These are phyloP conservation scores for Pestalotiopsis sp. DNA, from an alignment of 2,329 filamentous ascomycete genomes.

Conservation along the genomic window DNA sequence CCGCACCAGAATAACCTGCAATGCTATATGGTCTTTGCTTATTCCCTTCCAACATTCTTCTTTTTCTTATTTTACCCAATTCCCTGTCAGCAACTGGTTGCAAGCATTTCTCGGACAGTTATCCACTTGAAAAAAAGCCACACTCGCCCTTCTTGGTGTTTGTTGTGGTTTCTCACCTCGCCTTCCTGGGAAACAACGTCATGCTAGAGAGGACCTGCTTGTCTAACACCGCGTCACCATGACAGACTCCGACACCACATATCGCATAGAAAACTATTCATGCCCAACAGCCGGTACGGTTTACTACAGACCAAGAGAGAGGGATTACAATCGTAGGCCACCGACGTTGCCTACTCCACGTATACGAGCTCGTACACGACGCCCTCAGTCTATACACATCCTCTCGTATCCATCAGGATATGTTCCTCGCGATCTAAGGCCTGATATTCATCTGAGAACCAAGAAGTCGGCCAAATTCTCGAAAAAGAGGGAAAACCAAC, in stretches of 20 bases:
- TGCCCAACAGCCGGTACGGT: slow-evolving; percentile 27
- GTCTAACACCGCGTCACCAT: slow-evolving; percentile 30
- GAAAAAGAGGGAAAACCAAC: slow-evolving; percentile 23
- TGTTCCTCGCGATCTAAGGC: slow-evolving; percentile 47
- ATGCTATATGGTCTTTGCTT: not conserved
- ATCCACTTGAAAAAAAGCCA: not conserved
- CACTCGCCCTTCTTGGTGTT: not conserved
- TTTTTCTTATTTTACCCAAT: not conserved
- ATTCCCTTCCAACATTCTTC: not conserved
- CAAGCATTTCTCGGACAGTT: not conserved
- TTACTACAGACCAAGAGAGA: slow-evolving; percentile 29
- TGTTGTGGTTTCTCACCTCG: not conserved
- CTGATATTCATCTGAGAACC: slow-evolving; percentile 47
- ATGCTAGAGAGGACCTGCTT: not conserved
- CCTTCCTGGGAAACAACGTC: not conserved
- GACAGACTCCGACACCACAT: slow-evolving; percentile 25
- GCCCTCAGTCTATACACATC: slow-evolving; percentile 58
- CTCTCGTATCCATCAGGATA: slow-evolving; percentile 45
- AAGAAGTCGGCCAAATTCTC: slow-evolving; percentile 41
- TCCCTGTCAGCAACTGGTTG: not conserved
- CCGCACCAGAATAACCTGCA: not conserved
- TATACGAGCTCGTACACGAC: slow-evolving; percentile 51
- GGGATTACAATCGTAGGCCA: slow-evolving; percentile 25
- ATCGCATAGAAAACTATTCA: slow-evolving; percentile 21
- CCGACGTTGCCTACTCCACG: slow-evolving; percentile 38